These are phyloP conservation scores for Albifimbria verrucaria DNA, from an alignment of 2,329 filamentous ascomycete genomes.

Conservation along the genomic window DNA sequence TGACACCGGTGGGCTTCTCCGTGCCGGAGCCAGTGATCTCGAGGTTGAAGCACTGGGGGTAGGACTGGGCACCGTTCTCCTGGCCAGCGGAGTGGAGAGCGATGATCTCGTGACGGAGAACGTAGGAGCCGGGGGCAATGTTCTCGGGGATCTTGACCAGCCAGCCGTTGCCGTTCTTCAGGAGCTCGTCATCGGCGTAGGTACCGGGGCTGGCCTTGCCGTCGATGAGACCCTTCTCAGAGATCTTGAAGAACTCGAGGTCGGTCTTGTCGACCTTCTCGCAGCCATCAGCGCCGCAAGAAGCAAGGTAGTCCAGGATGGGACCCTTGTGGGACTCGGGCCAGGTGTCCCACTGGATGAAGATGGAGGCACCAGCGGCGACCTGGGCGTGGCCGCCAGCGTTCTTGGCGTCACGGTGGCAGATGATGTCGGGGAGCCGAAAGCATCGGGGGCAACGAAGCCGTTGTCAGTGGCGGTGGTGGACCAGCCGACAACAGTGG, in stretches of 20 bases:
- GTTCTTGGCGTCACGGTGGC: conserved; percentile 39
- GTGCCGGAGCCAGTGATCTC: conserved; percentile 39
- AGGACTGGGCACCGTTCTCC: conserved; percentile 47
- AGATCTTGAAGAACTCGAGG: conserved; percentile 65
- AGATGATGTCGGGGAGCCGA: conserved; percentile 42
- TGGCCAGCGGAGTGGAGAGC: conserved; percentile 41
- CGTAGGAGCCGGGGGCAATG: conserved; percentile 39
- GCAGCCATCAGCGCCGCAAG: conserved; percentile 53
- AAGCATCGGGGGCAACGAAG: conserved; percentile 42
- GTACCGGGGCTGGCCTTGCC: conserved; percentile 38
- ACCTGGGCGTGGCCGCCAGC: conserved; percentile 36
- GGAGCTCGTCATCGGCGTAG: conserved; percentile 38
- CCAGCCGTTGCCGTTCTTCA: conserved; percentile 35
- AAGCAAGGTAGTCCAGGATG: conserved; percentile 62
- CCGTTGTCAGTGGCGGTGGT: conserved; percentile 45
- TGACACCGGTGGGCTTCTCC: conserved; percentile 28
- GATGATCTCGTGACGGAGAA: conserved; percentile 51
- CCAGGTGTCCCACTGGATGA: conserved; percentile 41
- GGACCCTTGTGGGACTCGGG: conserved; percentile 46
- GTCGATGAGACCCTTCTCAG: conserved; percentile 47
- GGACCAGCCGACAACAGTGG: conserved; percentile 33
- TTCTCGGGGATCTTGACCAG: conserved; percentile 29
- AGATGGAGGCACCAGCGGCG: conserved; percentile 36
- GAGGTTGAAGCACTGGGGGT: conserved; percentile 50
- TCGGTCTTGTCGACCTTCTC: conserved; percentile 48